These are phyloP conservation scores for Geotrichum candidum DNA, from an alignment of 1,139 yeast genomes.

Conservation along the genomic window DNA sequence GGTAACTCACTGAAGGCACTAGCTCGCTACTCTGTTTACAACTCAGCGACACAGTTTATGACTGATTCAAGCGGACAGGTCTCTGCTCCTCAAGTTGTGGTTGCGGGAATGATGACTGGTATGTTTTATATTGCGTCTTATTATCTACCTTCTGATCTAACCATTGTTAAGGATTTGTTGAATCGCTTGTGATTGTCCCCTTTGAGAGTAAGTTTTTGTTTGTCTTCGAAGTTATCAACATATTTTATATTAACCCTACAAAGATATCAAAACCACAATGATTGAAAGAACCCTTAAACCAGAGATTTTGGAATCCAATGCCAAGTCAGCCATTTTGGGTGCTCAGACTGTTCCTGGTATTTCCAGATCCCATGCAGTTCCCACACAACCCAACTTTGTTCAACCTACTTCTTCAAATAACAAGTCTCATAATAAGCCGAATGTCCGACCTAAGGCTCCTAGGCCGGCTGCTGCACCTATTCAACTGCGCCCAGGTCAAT, in stretches of 20 bases:
- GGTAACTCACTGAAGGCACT: slow-evolving; percentile 72
- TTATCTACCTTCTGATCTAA: background rate
- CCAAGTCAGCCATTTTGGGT: slow-evolving; percentile 9
- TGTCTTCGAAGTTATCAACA: background rate
- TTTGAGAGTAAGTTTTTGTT: slow-evolving; percentile 51
- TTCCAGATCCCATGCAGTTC: background rate
- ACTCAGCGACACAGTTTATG: slow-evolving; percentile 73
- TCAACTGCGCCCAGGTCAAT: slow-evolving; percentile 11
- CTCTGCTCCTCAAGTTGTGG: slow-evolving; percentile 39
- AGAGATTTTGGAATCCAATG: slow-evolving; percentile 10
- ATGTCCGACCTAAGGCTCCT: slow-evolving; percentile 19
- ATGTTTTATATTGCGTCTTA: slow-evolving; percentile 8
- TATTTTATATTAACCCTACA: background rate
- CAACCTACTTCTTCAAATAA: background rate
- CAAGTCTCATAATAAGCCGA: slow-evolving; percentile 7
- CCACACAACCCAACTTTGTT: slow-evolving; percentile 1
- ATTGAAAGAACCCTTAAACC: slow-evolving; percentile 44
- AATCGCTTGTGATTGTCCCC: slow-evolving; percentile 79
- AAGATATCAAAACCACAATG: slow-evolving; percentile 69
- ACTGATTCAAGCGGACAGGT: slow-evolving; percentile 35
- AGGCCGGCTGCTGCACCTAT: slow-evolving; percentile 12
- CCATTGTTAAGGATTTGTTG: slow-evolving; percentile 42
- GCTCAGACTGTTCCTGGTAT: slow-evolving; percentile 4
- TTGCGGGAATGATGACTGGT: slow-evolving; percentile 86
- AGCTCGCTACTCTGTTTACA: slow-evolving; percentile 67